A percentile compares a stretch with the other conserved stretches of the same genome.
Conservation (phyloP, 257 asterid species). For the Solanum medicagineum region DNA sequence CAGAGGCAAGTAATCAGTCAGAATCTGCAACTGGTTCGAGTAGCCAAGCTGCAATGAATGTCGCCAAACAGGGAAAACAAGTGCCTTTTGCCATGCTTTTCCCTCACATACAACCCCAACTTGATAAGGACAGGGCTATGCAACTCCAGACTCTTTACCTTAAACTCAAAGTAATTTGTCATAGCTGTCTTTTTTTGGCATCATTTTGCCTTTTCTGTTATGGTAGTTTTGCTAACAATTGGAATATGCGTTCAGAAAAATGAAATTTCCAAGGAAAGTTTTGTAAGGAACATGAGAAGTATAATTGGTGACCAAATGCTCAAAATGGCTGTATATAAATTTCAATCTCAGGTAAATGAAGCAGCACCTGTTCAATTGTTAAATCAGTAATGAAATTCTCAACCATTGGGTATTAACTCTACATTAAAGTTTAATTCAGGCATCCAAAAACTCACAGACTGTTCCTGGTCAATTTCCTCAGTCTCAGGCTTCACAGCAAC, state of each 20-base stretch:
- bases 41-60: slow-evolving; percentile 16
- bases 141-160: slow-evolving; percentile 64
- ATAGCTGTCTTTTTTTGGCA: slow-evolving; percentile 6
- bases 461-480: slow-evolving; percentile 40
- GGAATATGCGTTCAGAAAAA: slow-evolving; percentile 45
- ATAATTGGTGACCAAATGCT: slow-evolving; percentile 92
- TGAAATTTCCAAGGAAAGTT: slow-evolving; percentile 75
- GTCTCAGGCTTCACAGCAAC: slow-evolving; percentile 43
- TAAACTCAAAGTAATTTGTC: slow-evolving; percentile 52
- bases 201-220: not conserved
- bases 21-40: slow-evolving; percentile 22
- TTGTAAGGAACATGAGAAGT: slow-evolving; percentile 76
- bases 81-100: slow-evolving; percentile 90
- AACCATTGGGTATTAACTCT: slow-evolving; percentile 6
- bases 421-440: slow-evolving; percentile 29
- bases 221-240: slow-evolving; percentile 3
- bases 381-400: not conserved
- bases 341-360: slow-evolving; percentile 57
- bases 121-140: slow-evolving; percentile 86
- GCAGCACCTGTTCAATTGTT: not conserved
- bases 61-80: slow-evolving; percentile 57
- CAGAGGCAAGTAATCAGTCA: slow-evolving; percentile 37
- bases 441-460: slow-evolving; percentile 31
- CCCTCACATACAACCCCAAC: slow-evolving; percentile 79
- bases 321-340: slow-evolving; percentile 72